Base-by-base conservation (phyloP, 805 yeast genomes). In the Suhomyces sp. region DNA sequence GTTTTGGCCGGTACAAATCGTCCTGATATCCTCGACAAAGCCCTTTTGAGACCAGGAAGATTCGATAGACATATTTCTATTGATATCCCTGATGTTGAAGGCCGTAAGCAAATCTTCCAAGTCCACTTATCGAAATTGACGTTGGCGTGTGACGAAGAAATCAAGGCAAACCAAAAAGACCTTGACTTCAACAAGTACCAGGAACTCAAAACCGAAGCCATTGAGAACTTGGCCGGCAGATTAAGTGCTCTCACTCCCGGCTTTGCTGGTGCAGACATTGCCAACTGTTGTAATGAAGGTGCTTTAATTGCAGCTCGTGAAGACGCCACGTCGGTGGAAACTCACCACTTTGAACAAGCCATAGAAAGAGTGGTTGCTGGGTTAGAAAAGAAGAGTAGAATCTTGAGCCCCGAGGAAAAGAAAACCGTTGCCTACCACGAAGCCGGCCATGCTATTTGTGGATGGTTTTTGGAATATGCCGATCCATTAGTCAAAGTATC, bases 401-500 rank as follows among this genome's bases (percentile, higher is more conserved):
- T 92, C 7, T 76, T 91, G 49, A 84, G 89, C 5, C 85, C 86
- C 8, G 89, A 87, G 35, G 96, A 92, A 69, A 88, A 90, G 76
- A 83, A 77, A 59, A 82, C 88, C 31, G 97, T 91, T 48, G 97
- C 97, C 0, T 91, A 88, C 67, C 97, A 91, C 70, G 97, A 91
- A 72, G 97, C 97, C 1, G 97, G 97, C 0, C 97, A 91, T 69
- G 97, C 97, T 4, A 87, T 91, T 47, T 88, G 97, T 71, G 97
- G 97, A 22, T 92, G 97, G 97, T 90, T 77, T 66, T 77, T 91
- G 65, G 82, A 85, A 71, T 84, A 74, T 72, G 97, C 97, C 9
- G 96, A 91, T 68, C 97, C 97, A 6, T 74, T 91, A 54, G 81
- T 92, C 54, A 91, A 91, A 70, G 97, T 91, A n/a, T 87, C 96